Conservation (phyloP, 2,329 filamentous ascomycete species). For the Passalora sequoiae region DNA sequence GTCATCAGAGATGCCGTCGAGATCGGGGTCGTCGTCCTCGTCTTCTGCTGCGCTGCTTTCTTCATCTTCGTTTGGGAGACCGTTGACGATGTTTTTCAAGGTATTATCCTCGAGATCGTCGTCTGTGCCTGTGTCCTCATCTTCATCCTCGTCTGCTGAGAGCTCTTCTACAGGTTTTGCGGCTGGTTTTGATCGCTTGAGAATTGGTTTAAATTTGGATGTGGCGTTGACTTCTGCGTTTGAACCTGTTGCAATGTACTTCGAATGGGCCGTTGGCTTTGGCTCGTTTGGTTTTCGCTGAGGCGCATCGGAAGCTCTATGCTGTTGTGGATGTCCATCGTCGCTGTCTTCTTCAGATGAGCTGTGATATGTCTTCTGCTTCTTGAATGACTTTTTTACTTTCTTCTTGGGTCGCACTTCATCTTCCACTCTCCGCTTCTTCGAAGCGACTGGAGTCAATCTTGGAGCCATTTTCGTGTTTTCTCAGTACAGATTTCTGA, state of each 20-base stretch:
- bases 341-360: constrained; percentile 54
- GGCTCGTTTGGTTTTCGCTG: constrained; percentile 3
- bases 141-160: constrained; percentile 11
- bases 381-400: constrained; percentile 54
- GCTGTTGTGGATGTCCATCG: constrained; percentile 9
- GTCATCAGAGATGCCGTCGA: constrained; percentile 21
- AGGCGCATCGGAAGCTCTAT: constrained; percentile 25
- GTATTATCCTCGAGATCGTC: constrained; percentile 19
- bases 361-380: constrained; percentile 60
- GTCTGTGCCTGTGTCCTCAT: constrained; percentile 11
- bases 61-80: constrained; percentile 34
- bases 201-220: constrained; percentile 17
- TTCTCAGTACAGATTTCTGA: neutral
- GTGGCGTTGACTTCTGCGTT: constrained; percentile 15
- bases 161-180: constrained; percentile 10
- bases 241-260: constrained; percentile 12
- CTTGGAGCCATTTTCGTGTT: neutral
- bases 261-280: constrained; percentile 6
- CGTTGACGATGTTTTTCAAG: neutral
- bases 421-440: constrained; percentile 52
- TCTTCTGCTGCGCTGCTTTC: constrained; percentile 29
- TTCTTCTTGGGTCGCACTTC: constrained; percentile 51
- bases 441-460: constrained; percentile 23
- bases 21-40: constrained; percentile 23
- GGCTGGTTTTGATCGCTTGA: constrained; percentile 16